Evolutionary conservation across 1,284 basidiomycete genomes (phyloP), one percentile per base, ranked within the genome.

Genomic region (Cronartium quercuum): DNA sequence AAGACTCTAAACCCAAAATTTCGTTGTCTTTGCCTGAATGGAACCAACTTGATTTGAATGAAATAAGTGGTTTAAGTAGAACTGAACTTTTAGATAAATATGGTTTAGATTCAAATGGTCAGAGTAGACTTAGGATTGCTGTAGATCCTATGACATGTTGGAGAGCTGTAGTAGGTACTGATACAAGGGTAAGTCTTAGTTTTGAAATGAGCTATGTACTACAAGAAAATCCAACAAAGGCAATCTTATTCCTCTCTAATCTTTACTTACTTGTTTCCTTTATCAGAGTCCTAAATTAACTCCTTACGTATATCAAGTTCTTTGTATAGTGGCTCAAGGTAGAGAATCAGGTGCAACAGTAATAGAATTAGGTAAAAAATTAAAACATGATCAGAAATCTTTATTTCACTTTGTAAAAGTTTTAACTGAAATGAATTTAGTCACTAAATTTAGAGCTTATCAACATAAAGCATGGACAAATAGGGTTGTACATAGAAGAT

Each of bases 341-440:
- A 84, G 92, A 75, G 89, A 90, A 76, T 82, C 85, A 18, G 92
- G 92, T 7, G 85, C 91, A 3, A 89, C 90, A 15, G 89, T 90
- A 61, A 86, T 91, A 12, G 86, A 90, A 51, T 84, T 95, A 12
- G 90, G 91, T 47, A 86, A 87, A 77, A 85, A 86, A 78, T 89
- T 91, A n/a, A 87, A 87, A 61, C 92, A 93, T 79, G 92, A 94
- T 80, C 90, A 91, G 79, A 94, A 93, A 82, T 90, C 91, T 0
- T 90, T 91, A 78, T 92, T 91, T 80, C 93, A 92, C 82, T 86
- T 91, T 76, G 86, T 91, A 75, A 87, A 88, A 78, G 88, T 90
- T 77, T 84, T 92, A 7, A 84, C 87, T 2, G 87, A 89, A 60
- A 84, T 93, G 68, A 87, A 87, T 76, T 84, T 91, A 41, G 86